These are phyloP conservation scores for Excoecaria cochinchinensis DNA, from an alignment of 345 rosid genomes.

Conservation along the genomic window DNA sequence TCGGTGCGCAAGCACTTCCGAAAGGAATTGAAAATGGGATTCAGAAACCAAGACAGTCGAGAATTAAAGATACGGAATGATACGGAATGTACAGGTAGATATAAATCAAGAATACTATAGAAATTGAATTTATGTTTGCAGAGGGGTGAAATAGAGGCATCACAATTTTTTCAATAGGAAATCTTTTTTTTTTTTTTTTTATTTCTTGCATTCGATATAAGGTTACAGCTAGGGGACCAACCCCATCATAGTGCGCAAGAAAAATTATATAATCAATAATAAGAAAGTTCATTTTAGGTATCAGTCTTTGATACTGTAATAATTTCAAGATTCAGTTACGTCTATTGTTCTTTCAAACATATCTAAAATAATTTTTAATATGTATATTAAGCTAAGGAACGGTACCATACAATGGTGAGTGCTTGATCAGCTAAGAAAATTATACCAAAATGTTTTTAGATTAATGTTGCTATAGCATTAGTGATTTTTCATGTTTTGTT, in stretches of 20 bases:
- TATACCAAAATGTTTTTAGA: conserved; percentile 13
- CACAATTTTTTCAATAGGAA: conserved; percentile 7
- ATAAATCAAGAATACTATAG: not conserved
- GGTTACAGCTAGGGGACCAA: not conserved
- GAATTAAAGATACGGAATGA: conserved; percentile 1
- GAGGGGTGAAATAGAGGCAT: not conserved
- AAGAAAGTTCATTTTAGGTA: not conserved
- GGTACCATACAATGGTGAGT: too few species aligned
- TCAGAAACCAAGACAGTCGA: not conserved
- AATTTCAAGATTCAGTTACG: too few species aligned
- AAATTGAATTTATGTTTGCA: not conserved
- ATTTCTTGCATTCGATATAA: not conserved
- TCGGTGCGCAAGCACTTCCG: conserved; percentile 24
- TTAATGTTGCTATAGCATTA: too few species aligned
- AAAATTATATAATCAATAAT: not conserved
- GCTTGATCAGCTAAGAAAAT: too few species aligned
- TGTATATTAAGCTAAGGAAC: too few species aligned
- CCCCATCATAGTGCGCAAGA: conserved; percentile 4
- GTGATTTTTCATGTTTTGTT: too few species aligned
- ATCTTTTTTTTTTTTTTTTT: conserved; percentile 20
- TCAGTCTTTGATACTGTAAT: not conserved
- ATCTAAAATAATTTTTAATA: too few species aligned
- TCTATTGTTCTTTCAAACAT: too few species aligned
- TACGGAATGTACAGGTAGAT: not conserved
- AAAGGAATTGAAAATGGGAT: not conserved